Evolutionary conservation across 306 rosid genomes (phyloP), one percentile per base, ranked within the genome.

Genomic region (Lagenaria siceraria): DNA sequence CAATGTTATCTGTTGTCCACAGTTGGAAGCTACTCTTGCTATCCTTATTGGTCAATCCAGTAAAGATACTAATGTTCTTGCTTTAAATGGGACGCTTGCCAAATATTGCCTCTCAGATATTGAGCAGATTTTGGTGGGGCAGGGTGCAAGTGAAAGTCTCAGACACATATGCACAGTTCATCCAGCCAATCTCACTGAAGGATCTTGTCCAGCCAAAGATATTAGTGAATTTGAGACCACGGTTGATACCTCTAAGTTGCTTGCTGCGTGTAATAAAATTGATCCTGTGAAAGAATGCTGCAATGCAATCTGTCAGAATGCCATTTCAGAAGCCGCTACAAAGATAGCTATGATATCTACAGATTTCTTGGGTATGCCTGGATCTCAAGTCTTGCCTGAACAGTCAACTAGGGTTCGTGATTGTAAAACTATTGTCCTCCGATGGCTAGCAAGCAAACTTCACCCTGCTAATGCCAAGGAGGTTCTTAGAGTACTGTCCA

Each of bases 1-100:
- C 69, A 95, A 95, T 78, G 92, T 90, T 75, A 92, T 92, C 33
- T 95, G 99, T 71, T 95, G 99, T 87, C 99, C 99, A 7, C 99
- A 95, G 84, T 81, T 92, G 83, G 96, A 90, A 83, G 99, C 99
- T 49, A 92, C 99, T 77, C 90, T 95, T 74, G 82, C 93, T 51
- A 88, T 95, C 81, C 97, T 95, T 61, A 81, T 95, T 35, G 97
- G 99, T 65, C 96, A 90, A 65, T 90, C 97, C 58, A 92, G 97
- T 79, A 95, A 89, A 82, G 61, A 82, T 63, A 90, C 96, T 46
- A 78, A 87, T 46, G 52, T 80, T 54, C 97, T 95, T 38, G 93
- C 97, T 77, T 84, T 95, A 54, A 90, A 92, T 60, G 86, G 86
- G 78, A 88, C 91, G 11, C 66, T 63, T 77, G 88, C 97, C 31